Percentiles rank a stretch among this genome's conserved stretches.
Evolutionary conservation across 1,139 yeast species (phyloP).

Genomic region (Debaryomycetaceae sp.): DNA sequence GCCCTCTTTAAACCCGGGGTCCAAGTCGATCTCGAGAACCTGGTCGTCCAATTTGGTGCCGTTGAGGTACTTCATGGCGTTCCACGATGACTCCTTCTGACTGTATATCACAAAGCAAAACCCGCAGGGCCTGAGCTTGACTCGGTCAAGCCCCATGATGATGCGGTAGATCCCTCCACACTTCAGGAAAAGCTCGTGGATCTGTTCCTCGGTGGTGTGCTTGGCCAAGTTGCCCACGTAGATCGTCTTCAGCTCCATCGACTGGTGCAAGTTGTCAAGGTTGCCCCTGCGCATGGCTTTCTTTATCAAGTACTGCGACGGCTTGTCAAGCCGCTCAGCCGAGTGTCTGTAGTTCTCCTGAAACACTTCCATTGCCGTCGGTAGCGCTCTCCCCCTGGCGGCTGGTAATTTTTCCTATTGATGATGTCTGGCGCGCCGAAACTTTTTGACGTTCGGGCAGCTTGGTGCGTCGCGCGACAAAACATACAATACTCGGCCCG

Average conservation of each 20-base stretch:
- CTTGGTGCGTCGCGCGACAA: background rate
- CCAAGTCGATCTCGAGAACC: constrained; percentile 76
- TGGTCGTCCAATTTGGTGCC: constrained; percentile 82
- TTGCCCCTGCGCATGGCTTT: constrained; percentile 61
- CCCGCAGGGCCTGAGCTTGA: constrained; percentile 89
- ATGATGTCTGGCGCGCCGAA: too few species aligned
- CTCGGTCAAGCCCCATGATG: constrained; percentile 90
- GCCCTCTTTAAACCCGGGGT: constrained; percentile 93
- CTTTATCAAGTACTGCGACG: constrained; percentile 68
- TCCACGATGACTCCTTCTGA: constrained; percentile 63
- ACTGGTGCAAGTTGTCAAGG: constrained; percentile 56
- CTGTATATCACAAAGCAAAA: constrained; percentile 85
- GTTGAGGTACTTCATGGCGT: constrained; percentile 76
- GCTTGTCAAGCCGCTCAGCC: constrained; percentile 67
- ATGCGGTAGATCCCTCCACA: constrained; percentile 75
- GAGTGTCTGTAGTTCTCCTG: constrained; percentile 53
- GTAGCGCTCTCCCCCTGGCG: constrained; percentile 1
- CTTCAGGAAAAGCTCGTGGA: constrained; percentile 76
- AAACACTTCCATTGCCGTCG: constrained; percentile 42
- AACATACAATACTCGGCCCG: too few species aligned
- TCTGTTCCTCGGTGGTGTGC: constrained; percentile 90
- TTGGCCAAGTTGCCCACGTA: constrained; percentile 84
- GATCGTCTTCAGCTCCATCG: constrained; percentile 66
- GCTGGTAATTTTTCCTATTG: background rate
- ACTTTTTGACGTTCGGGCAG: background rate